Evolutionary conservation across 306 rosid genomes (phyloP).

Genomic region (Adenanthera pavonina): DNA sequence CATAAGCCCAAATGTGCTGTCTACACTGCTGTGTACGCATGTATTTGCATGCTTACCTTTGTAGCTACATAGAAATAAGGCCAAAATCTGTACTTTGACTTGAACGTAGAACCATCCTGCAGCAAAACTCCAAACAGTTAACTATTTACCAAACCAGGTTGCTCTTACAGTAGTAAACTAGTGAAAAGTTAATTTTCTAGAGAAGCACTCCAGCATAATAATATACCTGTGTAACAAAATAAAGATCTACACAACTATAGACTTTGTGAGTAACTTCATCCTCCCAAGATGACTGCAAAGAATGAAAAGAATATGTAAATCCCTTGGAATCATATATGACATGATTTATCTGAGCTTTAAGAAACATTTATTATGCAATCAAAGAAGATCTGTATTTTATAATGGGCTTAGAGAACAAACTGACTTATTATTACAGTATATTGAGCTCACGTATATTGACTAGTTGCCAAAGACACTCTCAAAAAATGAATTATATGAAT

Average conservation of each 20-base stretch:
- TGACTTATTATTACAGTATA: constrained; percentile 10
- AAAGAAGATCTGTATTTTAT: neutral
- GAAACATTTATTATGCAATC: neutral
- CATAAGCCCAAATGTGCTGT: constrained; percentile 21
- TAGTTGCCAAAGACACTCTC: neutral
- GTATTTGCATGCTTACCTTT: constrained; percentile 58
- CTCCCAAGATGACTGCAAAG: constrained; percentile 84
- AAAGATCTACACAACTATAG: constrained; percentile 81
- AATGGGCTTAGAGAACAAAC: constrained; percentile 14
- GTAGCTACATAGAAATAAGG: constrained; percentile 90
- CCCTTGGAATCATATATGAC: constrained; percentile 6
- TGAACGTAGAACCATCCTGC: constrained; percentile 94
- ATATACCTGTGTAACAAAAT: constrained; percentile 89
- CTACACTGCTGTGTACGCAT: neutral
- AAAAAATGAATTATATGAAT: constrained; percentile 2
- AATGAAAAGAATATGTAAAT: constrained; percentile 42
- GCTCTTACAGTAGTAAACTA: constrained; percentile 4
- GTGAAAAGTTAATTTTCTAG: neutral
- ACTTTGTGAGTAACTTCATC: constrained; percentile 74
- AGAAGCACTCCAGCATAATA: constrained; percentile 15
- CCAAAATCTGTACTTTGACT: constrained; percentile 80
- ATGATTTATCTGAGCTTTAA: neutral
- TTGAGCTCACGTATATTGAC: neutral
- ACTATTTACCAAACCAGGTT: constrained; percentile 20
- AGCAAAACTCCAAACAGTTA: constrained; percentile 46